phyloP scores from a whole-genome alignment of 108 stramenopile genomes.

The Conticribra guillardii region DNA sequence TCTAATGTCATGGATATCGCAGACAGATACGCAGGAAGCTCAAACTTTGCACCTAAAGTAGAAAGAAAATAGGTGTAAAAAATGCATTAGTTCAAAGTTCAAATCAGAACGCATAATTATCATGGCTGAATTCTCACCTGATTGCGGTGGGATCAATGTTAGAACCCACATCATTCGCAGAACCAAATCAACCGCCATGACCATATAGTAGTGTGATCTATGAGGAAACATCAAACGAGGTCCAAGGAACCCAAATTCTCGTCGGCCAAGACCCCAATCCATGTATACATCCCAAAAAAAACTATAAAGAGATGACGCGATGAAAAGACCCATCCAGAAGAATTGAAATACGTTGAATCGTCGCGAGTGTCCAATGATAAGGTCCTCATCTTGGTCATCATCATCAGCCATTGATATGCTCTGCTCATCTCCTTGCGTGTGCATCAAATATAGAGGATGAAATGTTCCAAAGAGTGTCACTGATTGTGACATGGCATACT shows the following conservation, averaged over 20 bases:
- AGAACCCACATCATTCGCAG: slow-evolving; percentile 92
- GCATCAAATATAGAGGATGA: slow-evolving; percentile 82
- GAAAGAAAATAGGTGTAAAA: background rate
- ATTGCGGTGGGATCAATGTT: slow-evolving; percentile 76
- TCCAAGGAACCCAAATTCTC: slow-evolving; percentile 78
- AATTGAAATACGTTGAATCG: slow-evolving; percentile 58
- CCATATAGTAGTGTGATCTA: slow-evolving; percentile 68
- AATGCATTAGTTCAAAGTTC: background rate
- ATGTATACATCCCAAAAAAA: slow-evolving; percentile 93
- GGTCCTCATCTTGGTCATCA: slow-evolving; percentile 28
- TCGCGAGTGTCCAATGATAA: slow-evolving; percentile 12
- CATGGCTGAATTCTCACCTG: background rate
- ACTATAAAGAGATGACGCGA: slow-evolving; percentile 82
- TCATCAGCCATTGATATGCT: slow-evolving; percentile 18
- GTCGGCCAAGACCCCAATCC: slow-evolving; percentile 74
- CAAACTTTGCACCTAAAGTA: slow-evolving; percentile 81
- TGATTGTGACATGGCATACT: slow-evolving; percentile 91
- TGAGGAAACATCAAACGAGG: slow-evolving; percentile 87
- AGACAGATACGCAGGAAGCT: slow-evolving; percentile 80
- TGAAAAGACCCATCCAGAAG: slow-evolving; percentile 84
- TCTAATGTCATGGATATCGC: slow-evolving; percentile 83
- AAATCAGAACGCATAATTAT: background rate
- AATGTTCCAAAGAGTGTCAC: slow-evolving; percentile 93
- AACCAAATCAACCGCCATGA: slow-evolving; percentile 56
- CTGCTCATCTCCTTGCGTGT: slow-evolving; percentile 4